Evolutionary conservation across 2,329 filamentous ascomycete genomes (phyloP), one percentile per base, ranked within the genome.

Genomic region (Xylaria digitata): DNA sequence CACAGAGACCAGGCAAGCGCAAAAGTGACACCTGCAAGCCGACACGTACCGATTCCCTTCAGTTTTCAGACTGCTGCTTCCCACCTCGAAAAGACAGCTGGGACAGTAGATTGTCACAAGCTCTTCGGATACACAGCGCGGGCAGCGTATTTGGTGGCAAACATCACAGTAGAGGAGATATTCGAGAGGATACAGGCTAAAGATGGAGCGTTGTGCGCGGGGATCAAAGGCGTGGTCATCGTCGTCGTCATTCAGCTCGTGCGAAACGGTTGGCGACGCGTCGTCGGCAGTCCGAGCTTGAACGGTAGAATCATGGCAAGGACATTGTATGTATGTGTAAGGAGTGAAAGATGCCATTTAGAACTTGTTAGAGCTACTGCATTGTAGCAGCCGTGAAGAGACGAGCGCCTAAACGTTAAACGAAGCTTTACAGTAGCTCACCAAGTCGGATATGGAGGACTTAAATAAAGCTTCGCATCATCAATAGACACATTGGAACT

Each of bases 91-190:
- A 64, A 99, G 82, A 78, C 96, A 99, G 78, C 89, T 95, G 5
- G 96, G 96, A 75, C 96, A 99, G 80, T 93, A 99, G 85, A 94
- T 97, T 61, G 93, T 96, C 54, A 97, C 90, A 62, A 97, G 94
- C 81, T 99, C 96, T 77, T 99, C 96, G 54, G 90, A 88, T 61
- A 96, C 92, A 76, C 96, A 99, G 81, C 94, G 86, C 6, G 93
- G 92, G 78, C 96, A 99, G 72, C 96, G 92, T 69, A 98, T 97
- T 80, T 97, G 92, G 78, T 97, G 93, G 79, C 96, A 99, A 78
- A 98, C 96, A 77, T 97, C 95, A 83, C 96, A 99, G 82, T 97
- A 99, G 46, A 98, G 86, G 30, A 99, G 87, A 77, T 97, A 90
- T 76, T 98, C 95, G 50, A 97, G 89, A 0, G 96, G 95, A 76